Evolutionary conservation across 1,139 yeast species (phyloP).

Genomic region (Pichia kudriavzevii): DNA sequence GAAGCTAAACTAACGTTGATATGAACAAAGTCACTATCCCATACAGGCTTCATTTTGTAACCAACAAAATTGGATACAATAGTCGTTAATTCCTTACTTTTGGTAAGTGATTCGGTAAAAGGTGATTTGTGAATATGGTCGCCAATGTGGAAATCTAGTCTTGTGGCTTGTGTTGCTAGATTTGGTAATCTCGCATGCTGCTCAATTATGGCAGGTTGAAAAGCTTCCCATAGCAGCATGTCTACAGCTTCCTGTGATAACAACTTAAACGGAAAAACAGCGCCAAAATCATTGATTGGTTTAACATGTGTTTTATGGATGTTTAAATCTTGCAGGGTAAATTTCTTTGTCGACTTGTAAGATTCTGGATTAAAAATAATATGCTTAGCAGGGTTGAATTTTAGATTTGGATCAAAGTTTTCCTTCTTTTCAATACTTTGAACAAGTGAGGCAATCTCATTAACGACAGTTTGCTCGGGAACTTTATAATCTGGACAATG

Average conservation of each 20-base stretch:
- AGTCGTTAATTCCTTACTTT: constrained; percentile 21
- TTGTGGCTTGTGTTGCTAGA: constrained; percentile 26
- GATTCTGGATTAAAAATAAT: constrained; percentile 26
- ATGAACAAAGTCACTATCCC: constrained; percentile 30
- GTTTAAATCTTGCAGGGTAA: constrained; percentile 27
- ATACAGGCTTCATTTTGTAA: constrained; percentile 25
- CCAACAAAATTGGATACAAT: constrained; percentile 27
- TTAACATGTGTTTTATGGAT: constrained; percentile 29
- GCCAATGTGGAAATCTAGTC: constrained; percentile 31
- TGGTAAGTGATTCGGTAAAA: constrained; percentile 27
- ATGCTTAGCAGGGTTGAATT: constrained; percentile 29
- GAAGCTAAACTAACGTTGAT: constrained; percentile 30
- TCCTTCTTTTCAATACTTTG: constrained; percentile 24
- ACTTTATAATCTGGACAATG: constrained; percentile 22
- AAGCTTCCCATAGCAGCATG: constrained; percentile 31
- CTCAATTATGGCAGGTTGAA: constrained; percentile 25
- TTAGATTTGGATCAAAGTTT: constrained; percentile 26
- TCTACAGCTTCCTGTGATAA: constrained; percentile 32
- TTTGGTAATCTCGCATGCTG: constrained; percentile 29
- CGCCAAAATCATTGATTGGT: constrained; percentile 28
- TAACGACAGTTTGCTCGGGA: constrained; percentile 26
- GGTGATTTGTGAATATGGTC: constrained; percentile 29
- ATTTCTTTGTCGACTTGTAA: constrained; percentile 22
- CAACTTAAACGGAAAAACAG: constrained; percentile 30
- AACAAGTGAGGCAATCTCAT: constrained; percentile 24